Evolutionary conservation across 2,329 filamentous ascomycete species (phyloP).

Genomic region (Amylocarpus encephaloides): DNA sequence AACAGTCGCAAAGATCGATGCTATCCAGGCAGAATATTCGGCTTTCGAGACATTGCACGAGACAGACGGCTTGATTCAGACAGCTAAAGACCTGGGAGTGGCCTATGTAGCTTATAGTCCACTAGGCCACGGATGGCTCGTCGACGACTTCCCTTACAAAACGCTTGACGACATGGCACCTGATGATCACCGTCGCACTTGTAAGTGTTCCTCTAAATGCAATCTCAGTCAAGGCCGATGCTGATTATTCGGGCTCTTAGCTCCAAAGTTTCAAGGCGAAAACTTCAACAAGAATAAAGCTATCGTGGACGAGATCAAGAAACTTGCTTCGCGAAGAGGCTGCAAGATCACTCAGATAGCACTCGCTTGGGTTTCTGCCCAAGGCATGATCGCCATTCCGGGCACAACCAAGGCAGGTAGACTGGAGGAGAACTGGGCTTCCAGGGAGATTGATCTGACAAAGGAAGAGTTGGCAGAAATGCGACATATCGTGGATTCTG

Average conservation of each 20-base stretch:
- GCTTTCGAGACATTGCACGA: slow-evolving; percentile 54
- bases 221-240: neutral
- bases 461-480: slow-evolving; percentile 34
- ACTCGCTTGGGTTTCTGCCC: slow-evolving; percentile 56
- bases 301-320: slow-evolving; percentile 44
- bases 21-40: slow-evolving; percentile 48
- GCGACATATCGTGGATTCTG: neutral
- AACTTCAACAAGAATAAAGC: slow-evolving; percentile 51
- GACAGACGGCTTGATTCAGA: slow-evolving; percentile 42
- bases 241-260: slow-evolving; percentile 10
- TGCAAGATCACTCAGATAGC: slow-evolving; percentile 51
- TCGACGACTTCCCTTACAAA: slow-evolving; percentile 21
- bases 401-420: slow-evolving; percentile 43
- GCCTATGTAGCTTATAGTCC: slow-evolving; percentile 52
- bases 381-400: slow-evolving; percentile 55
- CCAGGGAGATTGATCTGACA: slow-evolving; percentile 31
- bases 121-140: slow-evolving; percentile 45
- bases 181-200: slow-evolving; percentile 24
- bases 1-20: slow-evolving; percentile 35
- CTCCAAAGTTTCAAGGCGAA: slow-evolving; percentile 45
- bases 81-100: slow-evolving; percentile 50
- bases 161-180: slow-evolving; percentile 23
- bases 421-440: slow-evolving; percentile 40
- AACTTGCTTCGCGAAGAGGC: slow-evolving; percentile 46
- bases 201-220: neutral